Conservation (phyloP, 164 flowering plant genomes). For the Euptelea pleiosperma region DNA sequence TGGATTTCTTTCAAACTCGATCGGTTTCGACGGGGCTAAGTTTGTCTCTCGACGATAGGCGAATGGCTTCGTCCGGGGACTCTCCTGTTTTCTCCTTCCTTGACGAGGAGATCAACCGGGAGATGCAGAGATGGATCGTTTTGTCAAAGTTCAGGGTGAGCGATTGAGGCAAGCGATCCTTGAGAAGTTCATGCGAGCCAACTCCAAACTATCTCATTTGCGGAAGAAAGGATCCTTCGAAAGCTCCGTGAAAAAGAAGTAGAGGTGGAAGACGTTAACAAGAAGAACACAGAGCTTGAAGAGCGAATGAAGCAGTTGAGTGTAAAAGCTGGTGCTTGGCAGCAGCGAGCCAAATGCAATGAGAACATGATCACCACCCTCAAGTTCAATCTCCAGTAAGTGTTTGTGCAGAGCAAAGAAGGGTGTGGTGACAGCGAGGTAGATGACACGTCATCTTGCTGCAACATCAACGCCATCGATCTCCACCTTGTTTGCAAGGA, state of each 20-base stretch:
- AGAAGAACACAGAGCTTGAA: conserved; percentile 68
- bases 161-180: conserved; percentile 57
- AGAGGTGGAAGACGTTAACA: conserved; percentile 59
- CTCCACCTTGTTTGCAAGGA: conserved; percentile 52
- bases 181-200: conserved; percentile 67
- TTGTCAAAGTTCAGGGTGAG: conserved; percentile 74
- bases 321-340: conserved; percentile 70
- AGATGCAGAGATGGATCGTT: conserved; percentile 67
- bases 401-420: conserved; percentile 70
- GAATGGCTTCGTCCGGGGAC: conserved; percentile 58
- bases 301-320: conserved; percentile 51
- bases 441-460: conserved; percentile 80
- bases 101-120: conserved; percentile 56
- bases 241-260: conserved; percentile 71
- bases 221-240: conserved; percentile 56
- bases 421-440: conserved; percentile 91
- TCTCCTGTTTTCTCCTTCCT: conserved; percentile 49
- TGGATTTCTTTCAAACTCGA: conserved; percentile 59
- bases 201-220: conserved; percentile 47
- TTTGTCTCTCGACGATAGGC: conserved; percentile 69
- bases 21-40: conserved; percentile 87
- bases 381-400: conserved; percentile 63
- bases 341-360: conserved; percentile 62
- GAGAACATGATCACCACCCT: conserved; percentile 65
- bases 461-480: conserved; percentile 58